Conservation (phyloP, 176 grass and related monocot genomes). For the Hsuehochloa calcarea region DNA sequence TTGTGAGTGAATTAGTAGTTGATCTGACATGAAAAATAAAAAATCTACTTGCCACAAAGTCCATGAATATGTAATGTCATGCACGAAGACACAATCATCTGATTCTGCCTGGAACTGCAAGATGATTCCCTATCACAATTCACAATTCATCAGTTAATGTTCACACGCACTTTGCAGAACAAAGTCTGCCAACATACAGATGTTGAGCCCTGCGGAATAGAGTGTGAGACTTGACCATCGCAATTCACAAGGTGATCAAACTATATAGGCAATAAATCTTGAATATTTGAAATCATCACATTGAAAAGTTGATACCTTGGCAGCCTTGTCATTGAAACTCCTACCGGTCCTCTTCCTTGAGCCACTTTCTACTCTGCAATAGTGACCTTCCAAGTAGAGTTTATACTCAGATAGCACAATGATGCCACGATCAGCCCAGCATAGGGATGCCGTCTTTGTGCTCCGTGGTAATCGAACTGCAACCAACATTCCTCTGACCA, state of each 20-base stretch:
- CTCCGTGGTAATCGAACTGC: constrained; percentile 33
- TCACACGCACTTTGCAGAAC: not conserved
- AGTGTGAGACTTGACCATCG: not conserved
- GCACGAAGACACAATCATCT: not conserved
- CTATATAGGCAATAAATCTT: not conserved
- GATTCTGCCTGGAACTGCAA: not conserved
- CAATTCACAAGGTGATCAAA: not conserved
- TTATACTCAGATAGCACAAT: not conserved
- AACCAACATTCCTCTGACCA: constrained; percentile 45
- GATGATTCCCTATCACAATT: not conserved
- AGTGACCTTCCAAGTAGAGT: not conserved
- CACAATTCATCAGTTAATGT: not conserved
- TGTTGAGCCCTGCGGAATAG: not conserved
- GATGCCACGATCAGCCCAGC: not conserved
- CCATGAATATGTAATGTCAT: not conserved
- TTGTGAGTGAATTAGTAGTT: not conserved
- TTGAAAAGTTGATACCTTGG: not conserved
- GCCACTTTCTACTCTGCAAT: constrained; percentile 9
- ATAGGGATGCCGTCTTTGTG: not conserved
- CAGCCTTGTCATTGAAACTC: not conserved
- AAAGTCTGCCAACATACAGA: not conserved
- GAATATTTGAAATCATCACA: not conserved
- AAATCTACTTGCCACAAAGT: not conserved
- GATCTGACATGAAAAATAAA: not conserved
- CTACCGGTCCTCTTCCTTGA: not conserved